These are phyloP conservation scores for Pyrenochaeta sp. DNA, from an alignment of 2,329 filamentous ascomycete genomes.

Conservation along the genomic window DNA sequence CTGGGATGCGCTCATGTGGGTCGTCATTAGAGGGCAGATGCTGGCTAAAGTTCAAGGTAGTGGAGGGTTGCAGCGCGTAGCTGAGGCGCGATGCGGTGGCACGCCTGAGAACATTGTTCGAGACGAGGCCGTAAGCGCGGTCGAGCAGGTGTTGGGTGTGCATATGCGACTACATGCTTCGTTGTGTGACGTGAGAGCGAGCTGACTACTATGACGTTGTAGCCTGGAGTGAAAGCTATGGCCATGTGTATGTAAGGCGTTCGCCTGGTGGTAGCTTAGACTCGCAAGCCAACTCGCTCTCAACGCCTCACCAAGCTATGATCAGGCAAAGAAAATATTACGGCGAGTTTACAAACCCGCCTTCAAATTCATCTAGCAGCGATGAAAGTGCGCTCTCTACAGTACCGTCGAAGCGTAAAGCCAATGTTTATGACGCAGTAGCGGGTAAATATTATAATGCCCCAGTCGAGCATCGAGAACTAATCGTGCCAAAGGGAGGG, in stretches of 20 bases:
- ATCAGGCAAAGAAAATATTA: slow-evolving; percentile 5
- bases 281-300: too few relatives aligned
- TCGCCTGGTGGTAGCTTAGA: too few relatives aligned
- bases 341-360: slow-evolving; percentile 9
- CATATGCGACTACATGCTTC: slow-evolving; percentile 51
- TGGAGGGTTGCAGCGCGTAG: slow-evolving; percentile 71
- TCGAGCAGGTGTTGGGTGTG: slow-evolving; percentile 71
- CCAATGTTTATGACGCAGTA: slow-evolving; percentile 76
- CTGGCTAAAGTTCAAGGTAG: slow-evolving; percentile 74
- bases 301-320: slow-evolving; percentile 2
- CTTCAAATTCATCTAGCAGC: slow-evolving; percentile 17
- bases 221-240: slow-evolving; percentile 12
- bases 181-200: slow-evolving; percentile 13
- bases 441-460: slow-evolving; percentile 60
- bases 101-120: slow-evolving; percentile 70
- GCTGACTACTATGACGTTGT: slow-evolving; percentile 25
- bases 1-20: slow-evolving; percentile 57
- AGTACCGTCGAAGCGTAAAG: slow-evolving; percentile 45
- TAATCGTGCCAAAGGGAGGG: slow-evolving; percentile 13
- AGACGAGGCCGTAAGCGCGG: slow-evolving; percentile 72
- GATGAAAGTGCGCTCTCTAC: slow-evolving; percentile 11
- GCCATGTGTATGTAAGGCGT: slow-evolving; percentile 15
- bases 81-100: slow-evolving; percentile 72
- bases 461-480: not conserved
- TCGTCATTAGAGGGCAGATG: slow-evolving; percentile 54